Evolutionary conservation across 2,329 filamentous ascomycete genomes (phyloP), one percentile per base, ranked within the genome.

Genomic region (Microsporum ferrugineum): DNA sequence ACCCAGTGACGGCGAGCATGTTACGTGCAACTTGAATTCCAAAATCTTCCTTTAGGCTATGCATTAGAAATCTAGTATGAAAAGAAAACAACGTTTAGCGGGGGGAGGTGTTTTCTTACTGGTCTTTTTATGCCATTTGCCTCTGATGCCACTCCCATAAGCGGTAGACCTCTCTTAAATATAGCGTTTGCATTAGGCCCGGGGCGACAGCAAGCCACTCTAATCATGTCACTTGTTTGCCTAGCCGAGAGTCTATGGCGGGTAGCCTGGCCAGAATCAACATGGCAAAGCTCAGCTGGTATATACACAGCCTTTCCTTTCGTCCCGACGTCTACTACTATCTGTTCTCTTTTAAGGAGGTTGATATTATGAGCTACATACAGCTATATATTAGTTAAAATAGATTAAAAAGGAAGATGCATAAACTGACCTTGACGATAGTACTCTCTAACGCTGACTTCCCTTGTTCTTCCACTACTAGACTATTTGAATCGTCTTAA

Each of bases 191-290:
- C 88, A 65, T 92, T 94, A 3, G 79, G 74, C 1, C 79, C 78
- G 0, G 89, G 88, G 0, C 75, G 74, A 1, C 87, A 82, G 61
- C 87, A 88, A 0, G 89, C 87, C 69, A 89, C 88, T 0, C 74
- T 75, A 53, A 92, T 83, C 88, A 94, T 91, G 0, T 74, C 68
- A 0, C 80, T 78, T 0, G 87, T 88, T 68, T 91, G 86, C 0
- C 78, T 72, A 0, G 79, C 75, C 0, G 71, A 78, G 14, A 91
- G 77, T 66, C 84, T 84, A 4, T 80, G 75, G 47, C 81, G 82
- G 29, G 85, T 78, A 0, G 80, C 71, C 68, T 94, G 88, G 0
- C 87, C 88, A 0, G 82, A 78, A 7, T 84, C 68, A 2, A 94
- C 79, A 3, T 75, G 72, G 63, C 88, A 84, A 5, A 84, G 74